Base-by-base conservation (phyloP, 2,329 filamentous ascomycete species). In the Exophiala aquamarina region DNA sequence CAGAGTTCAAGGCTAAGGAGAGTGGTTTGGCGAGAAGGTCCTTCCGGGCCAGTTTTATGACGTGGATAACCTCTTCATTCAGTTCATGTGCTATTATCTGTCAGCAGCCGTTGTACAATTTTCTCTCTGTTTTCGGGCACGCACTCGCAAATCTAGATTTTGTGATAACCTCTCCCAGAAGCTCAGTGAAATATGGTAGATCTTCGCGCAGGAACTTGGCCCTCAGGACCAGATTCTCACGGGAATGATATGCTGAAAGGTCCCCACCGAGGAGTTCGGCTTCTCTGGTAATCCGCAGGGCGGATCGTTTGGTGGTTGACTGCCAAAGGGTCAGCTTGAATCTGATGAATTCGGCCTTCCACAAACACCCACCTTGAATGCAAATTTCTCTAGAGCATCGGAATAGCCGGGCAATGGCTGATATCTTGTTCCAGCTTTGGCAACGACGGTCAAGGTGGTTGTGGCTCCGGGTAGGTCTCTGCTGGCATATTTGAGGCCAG, bases 131-230 rank as follows among this genome's bases (percentile, higher is more conserved):
- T 6, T 6, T 26, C 23, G 6, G 17, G 36, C n/a, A 42, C 48
- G 31, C 67, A 84, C 81, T 69, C 54, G 84, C 83, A 70, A 89
- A 98, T 74, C 89, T 93, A 61, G 92, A 95, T 72, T 88, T 77
- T 53, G 86, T 84, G 64, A 93, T 79, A 63, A 96, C 87, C 78
- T 98, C 94, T 65, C 86, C 89, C 61, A 98, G 81, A 58, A 98
- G 80, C 78, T 98, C 93, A 64, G 90, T 83, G 71, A 95, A 98
- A 82, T 97, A 98, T 60, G 93, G 93, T 59, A 98, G 83, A 69
- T 98, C 91, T 68, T 93, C 84, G 68, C 89, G 84, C 59, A 98
- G 83, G 80, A 98, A 98, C 76, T 87, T 95, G 68, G 93, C 89
- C 72, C 92, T 85, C 64, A 98, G 76, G 51, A 98, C 83, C 56